Evolutionary conservation across 140 eudicot genomes (phyloP), one percentile per base, ranked within the genome.

Genomic region (Ambrosia hybrid): DNA sequence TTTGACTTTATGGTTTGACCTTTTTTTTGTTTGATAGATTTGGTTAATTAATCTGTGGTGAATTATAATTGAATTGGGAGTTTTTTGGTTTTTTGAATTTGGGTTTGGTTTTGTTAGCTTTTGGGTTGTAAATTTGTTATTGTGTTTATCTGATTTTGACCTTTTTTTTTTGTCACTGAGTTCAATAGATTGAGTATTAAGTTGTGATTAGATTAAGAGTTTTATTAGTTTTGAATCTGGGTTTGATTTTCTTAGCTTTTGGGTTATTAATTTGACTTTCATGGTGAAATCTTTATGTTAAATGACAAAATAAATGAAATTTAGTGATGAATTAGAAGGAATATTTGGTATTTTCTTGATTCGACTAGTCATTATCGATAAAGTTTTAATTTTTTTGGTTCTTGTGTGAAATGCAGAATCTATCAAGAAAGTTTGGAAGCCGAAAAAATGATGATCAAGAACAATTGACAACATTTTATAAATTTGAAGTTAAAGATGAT

Each of bases 371-470:
- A 49, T 76, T 34, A 4, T 2, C 16, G 9, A 63, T 57, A 12
- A 72, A 65, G 62, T 56, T 64, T 16, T 78, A 7, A 71, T 21
- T 56, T 64, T 65, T 78, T 55, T 1, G 14, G 49, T 71, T 62
- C 10, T 41, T 2, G 7, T 81, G 4, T 76, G 68, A 48, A 82
- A 16, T 67, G 75, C 88, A 88, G 96, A 82, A 61, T 65, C 59
- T 70, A 57, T 59, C 76, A 21, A 9, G 89, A 77, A 76, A 82
- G 80, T 74, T 86, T 5, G 72, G 78, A 72, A 67, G 61, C 64
- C 36, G 67, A 53, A 49, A 65, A 63, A 57, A 70, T 3, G 37
- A 71, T 65, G 70, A 57, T 72, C 78, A 79, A 79, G 79, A 84
- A 56, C 45, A 67, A 26, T 61, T 75, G 73, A 72, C 70, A 62